These are phyloP conservation scores for Cyberlindnera mrakii DNA, from an alignment of 805 yeast genomes.

Conservation along the genomic window DNA sequence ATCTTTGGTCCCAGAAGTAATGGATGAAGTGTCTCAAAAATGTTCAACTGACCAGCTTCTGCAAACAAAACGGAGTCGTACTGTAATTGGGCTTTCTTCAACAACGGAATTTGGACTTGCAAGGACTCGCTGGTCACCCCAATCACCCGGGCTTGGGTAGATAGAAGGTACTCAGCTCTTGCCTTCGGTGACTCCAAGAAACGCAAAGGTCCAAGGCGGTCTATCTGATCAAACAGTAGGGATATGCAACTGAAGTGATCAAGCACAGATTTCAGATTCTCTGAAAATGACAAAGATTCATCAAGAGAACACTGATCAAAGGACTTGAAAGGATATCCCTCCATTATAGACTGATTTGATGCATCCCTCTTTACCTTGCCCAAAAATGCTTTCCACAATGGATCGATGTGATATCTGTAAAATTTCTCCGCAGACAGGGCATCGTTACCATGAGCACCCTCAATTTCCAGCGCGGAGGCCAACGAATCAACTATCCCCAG, in stretches of 20 bases:
- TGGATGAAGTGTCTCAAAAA: conserved; percentile 28
- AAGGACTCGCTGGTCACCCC: conserved; percentile 22
- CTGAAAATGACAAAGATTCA: background rate
- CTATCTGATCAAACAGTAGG: conserved; percentile 20
- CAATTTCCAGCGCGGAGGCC: conserved; percentile 24
- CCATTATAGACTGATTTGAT: background rate
- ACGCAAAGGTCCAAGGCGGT: conserved; percentile 24
- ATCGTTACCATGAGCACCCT: conserved; percentile 33
- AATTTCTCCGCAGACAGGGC: conserved; percentile 31
- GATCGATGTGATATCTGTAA: conserved; percentile 20
- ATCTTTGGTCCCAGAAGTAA: conserved; percentile 13
- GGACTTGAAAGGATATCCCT: conserved; percentile 13
- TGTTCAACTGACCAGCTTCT: conserved; percentile 15
- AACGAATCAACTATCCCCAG: conserved; percentile 25
- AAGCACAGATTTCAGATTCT: background rate
- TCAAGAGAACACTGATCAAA: background rate
- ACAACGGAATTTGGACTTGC: conserved; percentile 4
- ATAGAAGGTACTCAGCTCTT: conserved; percentile 19
- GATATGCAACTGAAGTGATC: conserved; percentile 13
- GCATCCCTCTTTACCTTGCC: background rate
- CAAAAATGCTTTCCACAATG: conserved; percentile 10
- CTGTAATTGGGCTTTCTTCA: conserved; percentile 4
- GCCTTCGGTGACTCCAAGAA: conserved; percentile 11
- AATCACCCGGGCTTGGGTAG: conserved; percentile 25
- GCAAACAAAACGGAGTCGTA: conserved; percentile 4